A percentile compares a stretch with the other conserved stretches of the same genome.
phyloP scores from a whole-genome alignment of 1,284 basidiomycete genomes.

The Uromyces viciae-fabae region DNA sequence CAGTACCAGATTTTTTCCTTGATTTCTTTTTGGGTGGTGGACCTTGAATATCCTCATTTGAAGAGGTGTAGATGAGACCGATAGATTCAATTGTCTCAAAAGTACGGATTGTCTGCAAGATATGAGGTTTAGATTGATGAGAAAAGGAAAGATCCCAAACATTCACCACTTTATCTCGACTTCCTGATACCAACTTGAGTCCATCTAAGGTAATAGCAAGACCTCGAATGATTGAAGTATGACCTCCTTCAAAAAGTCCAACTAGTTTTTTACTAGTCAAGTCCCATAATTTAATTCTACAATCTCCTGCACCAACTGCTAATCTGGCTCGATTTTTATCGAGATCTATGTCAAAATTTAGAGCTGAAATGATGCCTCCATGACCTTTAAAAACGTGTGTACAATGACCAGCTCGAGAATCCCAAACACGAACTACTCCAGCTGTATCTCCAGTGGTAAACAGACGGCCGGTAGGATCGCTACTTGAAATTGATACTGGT shows the following conservation, averaged over 20 bases:
- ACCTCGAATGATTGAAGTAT: constrained; percentile 82
- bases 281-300: constrained; percentile 83
- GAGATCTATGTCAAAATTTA: constrained; percentile 65
- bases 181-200: constrained; percentile 78
- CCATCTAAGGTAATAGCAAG: constrained; percentile 79
- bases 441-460: constrained; percentile 93
- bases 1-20: constrained; percentile 58
- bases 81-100: constrained; percentile 82
- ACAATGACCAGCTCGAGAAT: constrained; percentile 76
- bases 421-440: constrained; percentile 95
- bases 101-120: constrained; percentile 78
- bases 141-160: constrained; percentile 71
- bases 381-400: constrained; percentile 96
- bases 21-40: constrained; percentile 49
- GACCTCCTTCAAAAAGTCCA: constrained; percentile 72
- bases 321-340: constrained; percentile 44
- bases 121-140: constrained; percentile 55
- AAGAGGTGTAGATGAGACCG: constrained; percentile 61
- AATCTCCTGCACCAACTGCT: constrained; percentile 60
- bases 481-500: constrained; percentile 80
- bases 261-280: constrained; percentile 61
- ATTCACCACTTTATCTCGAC: constrained; percentile 81
- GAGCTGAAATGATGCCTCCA: constrained; percentile 87
- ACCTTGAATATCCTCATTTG: neutral
- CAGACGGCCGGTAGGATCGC: constrained; percentile 81